phyloP scores from a whole-genome alignment of 108 stramenopile genomes.

The Nitzschia sp. region DNA sequence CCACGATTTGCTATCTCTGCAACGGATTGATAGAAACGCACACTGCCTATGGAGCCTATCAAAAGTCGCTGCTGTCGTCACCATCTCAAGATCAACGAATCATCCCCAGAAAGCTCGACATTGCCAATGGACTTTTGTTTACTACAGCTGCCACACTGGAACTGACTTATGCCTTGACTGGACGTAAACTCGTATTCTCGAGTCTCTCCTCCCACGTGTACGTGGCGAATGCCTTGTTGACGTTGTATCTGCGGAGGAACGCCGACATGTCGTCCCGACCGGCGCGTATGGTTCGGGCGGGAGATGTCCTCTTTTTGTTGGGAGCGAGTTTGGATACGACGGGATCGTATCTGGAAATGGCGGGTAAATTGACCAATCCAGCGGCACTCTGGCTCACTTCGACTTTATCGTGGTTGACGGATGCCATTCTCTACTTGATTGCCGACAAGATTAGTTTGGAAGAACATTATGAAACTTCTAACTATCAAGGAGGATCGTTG shows the following conservation, averaged over 20 bases:
- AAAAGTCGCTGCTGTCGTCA: neutral
- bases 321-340: neutral
- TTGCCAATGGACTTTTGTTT: neutral
- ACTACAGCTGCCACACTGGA: neutral
- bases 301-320: neutral
- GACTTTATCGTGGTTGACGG: neutral
- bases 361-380: neutral
- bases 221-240: neutral
- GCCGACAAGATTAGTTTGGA: slow-evolving; percentile 6
- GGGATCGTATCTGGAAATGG: neutral
- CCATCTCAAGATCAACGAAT: neutral
- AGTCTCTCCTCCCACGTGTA: neutral
- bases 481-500: too few species aligned
- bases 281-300: neutral
- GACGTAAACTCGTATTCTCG: neutral
- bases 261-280: neutral
- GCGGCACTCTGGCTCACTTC: neutral
- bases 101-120: neutral
- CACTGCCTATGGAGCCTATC: neutral
- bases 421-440: neutral
- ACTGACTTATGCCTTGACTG: neutral
- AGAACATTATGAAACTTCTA: neutral
- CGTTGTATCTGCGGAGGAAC: neutral
- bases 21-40: neutral
- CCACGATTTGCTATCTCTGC: neutral